These are phyloP conservation scores for Isabelozyma rhagii DNA, from an alignment of 805 yeast species.

Conservation along the genomic window DNA sequence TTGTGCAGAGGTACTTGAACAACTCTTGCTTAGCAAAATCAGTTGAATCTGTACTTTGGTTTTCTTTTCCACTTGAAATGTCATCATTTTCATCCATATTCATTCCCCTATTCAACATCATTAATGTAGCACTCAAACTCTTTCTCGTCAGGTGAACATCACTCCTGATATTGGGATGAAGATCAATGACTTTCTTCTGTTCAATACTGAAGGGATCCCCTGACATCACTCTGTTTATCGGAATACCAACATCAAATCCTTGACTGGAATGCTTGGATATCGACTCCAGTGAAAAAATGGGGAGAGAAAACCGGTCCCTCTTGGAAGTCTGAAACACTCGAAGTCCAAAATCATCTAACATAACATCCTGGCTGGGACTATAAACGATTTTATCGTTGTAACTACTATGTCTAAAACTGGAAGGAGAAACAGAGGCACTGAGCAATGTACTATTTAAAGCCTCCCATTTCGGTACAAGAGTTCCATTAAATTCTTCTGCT, in stretches of 20 bases:
- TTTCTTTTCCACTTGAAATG: constrained; percentile 6
- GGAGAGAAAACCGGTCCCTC: background rate
- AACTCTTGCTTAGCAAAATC: background rate
- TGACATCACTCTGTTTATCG: background rate
- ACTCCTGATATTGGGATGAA: constrained; percentile 4
- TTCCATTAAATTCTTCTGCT: constrained; percentile 17
- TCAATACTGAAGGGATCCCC: constrained; percentile 31
- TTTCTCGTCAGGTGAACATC: background rate
- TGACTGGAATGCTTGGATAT: constrained; percentile 1
- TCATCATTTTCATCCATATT: constrained; percentile 9
- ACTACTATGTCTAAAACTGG: background rate
- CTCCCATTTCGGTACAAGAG: constrained; percentile 25
- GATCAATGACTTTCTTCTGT: constrained; percentile 24
- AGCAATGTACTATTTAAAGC: constrained; percentile 10
- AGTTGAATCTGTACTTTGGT: background rate
- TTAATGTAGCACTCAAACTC: constrained; percentile 3
- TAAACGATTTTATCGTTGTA: background rate
- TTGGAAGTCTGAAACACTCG: constrained; percentile 13
- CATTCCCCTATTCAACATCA: constrained; percentile 1
- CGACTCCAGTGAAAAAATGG: background rate
- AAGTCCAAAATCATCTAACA: constrained; percentile 10
- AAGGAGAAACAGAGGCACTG: background rate
- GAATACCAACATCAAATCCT: constrained; percentile 5
- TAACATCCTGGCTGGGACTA: background rate
- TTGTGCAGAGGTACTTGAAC: constrained; percentile 3